Conservation (phyloP, 2,329 filamentous ascomycete genomes). For the Pyrenophora seminiperda region DNA sequence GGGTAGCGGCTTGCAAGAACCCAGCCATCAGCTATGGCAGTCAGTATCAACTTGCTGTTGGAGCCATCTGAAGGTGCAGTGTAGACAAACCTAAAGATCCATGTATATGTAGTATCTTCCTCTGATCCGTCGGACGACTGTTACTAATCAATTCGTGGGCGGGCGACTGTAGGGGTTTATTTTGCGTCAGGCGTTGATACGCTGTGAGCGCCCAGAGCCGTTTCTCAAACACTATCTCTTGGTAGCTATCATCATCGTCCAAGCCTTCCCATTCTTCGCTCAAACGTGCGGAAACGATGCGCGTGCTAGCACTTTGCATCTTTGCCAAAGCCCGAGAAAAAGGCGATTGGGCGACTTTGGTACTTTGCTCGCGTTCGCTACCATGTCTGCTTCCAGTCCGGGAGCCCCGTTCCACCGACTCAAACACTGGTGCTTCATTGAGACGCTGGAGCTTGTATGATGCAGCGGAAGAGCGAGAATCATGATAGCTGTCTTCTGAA, state of each 20-base stretch:
- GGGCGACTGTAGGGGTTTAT: constrained; percentile 35
- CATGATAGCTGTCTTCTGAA: constrained; percentile 22
- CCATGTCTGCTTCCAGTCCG: constrained; percentile 29
- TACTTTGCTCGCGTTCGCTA: constrained; percentile 17
- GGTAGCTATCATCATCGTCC: constrained; percentile 33
- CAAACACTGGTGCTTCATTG: constrained; percentile 13
- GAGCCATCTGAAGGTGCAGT: not conserved
- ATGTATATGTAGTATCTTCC: constrained; percentile 32
- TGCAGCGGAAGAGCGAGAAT: constrained; percentile 19
- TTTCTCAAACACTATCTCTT: constrained; percentile 36
- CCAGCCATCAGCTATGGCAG: constrained; percentile 31
- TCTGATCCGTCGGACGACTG: constrained; percentile 29
- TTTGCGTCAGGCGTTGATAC: constrained; percentile 35
- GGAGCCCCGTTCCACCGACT: constrained; percentile 27
- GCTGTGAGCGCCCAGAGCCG: constrained; percentile 36
- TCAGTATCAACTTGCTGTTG: constrained; percentile 5
- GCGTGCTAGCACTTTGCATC: constrained; percentile 33
- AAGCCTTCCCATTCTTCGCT: constrained; percentile 38
- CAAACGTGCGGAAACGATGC: constrained; percentile 32
- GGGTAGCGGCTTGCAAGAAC: constrained; percentile 34
- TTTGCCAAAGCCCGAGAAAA: constrained; percentile 33
- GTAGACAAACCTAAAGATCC: constrained; percentile 28
- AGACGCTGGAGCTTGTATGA: not conserved
- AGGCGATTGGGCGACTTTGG: constrained; percentile 24
- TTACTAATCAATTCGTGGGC: constrained; percentile 30